These are phyloP conservation scores for Manihot esculenta DNA, from an alignment of 441 rosid species.

Conservation along the genomic window DNA sequence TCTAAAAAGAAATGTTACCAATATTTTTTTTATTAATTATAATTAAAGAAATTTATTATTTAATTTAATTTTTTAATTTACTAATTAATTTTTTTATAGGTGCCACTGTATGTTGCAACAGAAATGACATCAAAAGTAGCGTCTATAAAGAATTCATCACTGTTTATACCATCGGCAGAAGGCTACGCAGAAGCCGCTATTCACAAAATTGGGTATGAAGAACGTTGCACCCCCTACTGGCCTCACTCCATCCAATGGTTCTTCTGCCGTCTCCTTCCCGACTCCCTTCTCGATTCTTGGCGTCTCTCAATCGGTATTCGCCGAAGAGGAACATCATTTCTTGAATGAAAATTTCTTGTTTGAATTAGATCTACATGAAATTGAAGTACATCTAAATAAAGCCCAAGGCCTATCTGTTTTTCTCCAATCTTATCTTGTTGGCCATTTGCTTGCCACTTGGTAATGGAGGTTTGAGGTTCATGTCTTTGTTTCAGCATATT, in stretches of 20 bases:
- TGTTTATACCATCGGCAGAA: constrained; percentile 58
- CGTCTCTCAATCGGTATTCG: constrained; percentile 63
- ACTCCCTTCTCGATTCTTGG: constrained; percentile 63
- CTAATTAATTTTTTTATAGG: no score
- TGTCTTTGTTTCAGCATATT: no score
- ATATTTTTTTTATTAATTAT: no score
- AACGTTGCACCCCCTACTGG: constrained; percentile 72
- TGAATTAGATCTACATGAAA: not conserved
- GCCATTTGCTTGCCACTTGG: no score
- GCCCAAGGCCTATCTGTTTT: no score
- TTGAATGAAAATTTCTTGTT: no score
- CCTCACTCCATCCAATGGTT: constrained; percentile 74
- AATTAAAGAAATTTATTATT: no score
- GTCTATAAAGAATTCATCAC: constrained; percentile 37
- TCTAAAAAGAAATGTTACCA: no score
- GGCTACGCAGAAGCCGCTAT: constrained; percentile 58
- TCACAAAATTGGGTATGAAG: constrained; percentile 48
- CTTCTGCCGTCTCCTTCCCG: constrained; percentile 48
- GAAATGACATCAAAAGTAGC: constrained; percentile 63
- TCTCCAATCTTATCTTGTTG: no score
- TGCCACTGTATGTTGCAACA: constrained; percentile 75
- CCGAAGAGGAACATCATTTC: constrained; percentile 27
- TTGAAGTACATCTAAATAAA: no score
- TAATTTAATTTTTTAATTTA: no score
- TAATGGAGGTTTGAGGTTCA: no score